phyloP scores from a whole-genome alignment of 306 rosid genomes.

The Quercus gilva region DNA sequence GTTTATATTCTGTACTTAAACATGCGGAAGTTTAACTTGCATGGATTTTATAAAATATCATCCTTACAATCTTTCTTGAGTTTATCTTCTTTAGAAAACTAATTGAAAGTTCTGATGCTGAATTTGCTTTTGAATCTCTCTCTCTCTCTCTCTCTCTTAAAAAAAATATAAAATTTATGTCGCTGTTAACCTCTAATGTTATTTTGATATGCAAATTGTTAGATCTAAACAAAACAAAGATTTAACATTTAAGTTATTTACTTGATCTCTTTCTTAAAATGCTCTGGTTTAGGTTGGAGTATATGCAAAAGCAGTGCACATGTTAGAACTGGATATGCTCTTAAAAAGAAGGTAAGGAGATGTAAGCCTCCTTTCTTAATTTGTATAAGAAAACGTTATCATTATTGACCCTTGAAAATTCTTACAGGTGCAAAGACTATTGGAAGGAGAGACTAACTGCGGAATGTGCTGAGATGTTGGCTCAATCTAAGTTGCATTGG shows the following conservation, averaged over 20 bases:
- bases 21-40: neutral
- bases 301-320: conserved; percentile 57
- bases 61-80: neutral
- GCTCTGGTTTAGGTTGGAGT: conserved; percentile 56
- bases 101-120: neutral
- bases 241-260: neutral
- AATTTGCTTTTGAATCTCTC: neutral
- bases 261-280: neutral
- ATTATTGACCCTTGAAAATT: conserved; percentile 9
- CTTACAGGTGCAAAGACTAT: conserved; percentile 58
- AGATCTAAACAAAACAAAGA: neutral
- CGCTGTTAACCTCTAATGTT: neutral
- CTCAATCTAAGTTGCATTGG: conserved; percentile 74
- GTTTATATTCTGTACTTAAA: neutral
- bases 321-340: conserved; percentile 74
- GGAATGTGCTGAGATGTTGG: conserved; percentile 48
- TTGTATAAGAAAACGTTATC: neutral
- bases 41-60: neutral
- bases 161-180: neutral
- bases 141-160: too few relatives aligned
- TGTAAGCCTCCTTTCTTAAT: conserved; percentile 11
- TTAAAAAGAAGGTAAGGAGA: conserved; percentile 65
- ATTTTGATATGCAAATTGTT: neutral
- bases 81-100: too few relatives aligned
- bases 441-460: conserved; percentile 68